phyloP scores from a whole-genome alignment of 2,329 filamentous ascomycete genomes.

The Aureobasidium sp. region DNA sequence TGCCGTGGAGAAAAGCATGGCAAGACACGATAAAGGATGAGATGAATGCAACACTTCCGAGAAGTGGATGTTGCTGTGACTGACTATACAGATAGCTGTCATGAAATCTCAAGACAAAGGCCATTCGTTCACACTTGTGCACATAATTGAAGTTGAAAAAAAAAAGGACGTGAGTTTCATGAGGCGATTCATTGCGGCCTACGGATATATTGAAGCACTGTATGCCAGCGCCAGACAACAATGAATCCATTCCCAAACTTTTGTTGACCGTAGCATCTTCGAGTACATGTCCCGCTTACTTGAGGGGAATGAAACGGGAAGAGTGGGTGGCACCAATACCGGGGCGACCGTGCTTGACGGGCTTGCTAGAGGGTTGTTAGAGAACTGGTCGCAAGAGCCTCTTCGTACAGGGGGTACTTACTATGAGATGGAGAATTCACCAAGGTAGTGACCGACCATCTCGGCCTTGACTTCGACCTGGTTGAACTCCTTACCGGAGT shows the following conservation, averaged over 20 bases:
- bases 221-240: constrained; percentile 9
- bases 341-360: constrained; percentile 99
- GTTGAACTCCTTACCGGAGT: constrained; percentile 99
- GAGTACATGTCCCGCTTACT: constrained; percentile 51
- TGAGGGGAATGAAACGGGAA: constrained; percentile 99
- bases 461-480: constrained; percentile 99
- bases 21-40: background rate
- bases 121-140: background rate
- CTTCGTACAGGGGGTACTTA: constrained; percentile 48
- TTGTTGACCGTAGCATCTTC: constrained; percentile 15
- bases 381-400: background rate
- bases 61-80: background rate
- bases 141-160: background rate
- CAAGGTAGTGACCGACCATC: constrained; percentile 99
- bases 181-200: constrained; percentile 15
- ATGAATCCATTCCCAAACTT: constrained; percentile 14
- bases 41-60: background rate
- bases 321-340: constrained; percentile 99
- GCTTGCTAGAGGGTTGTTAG: constrained; percentile 69
- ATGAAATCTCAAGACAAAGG: too few species aligned
- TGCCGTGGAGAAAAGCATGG: background rate
- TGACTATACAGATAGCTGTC: too few species aligned
- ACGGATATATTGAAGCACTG: constrained; percentile 15
- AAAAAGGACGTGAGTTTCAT: constrained; percentile 11
- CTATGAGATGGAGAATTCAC: constrained; percentile 99